Conservation (phyloP, 2,329 filamentous ascomycete genomes). For the Neonectria hederae region DNA sequence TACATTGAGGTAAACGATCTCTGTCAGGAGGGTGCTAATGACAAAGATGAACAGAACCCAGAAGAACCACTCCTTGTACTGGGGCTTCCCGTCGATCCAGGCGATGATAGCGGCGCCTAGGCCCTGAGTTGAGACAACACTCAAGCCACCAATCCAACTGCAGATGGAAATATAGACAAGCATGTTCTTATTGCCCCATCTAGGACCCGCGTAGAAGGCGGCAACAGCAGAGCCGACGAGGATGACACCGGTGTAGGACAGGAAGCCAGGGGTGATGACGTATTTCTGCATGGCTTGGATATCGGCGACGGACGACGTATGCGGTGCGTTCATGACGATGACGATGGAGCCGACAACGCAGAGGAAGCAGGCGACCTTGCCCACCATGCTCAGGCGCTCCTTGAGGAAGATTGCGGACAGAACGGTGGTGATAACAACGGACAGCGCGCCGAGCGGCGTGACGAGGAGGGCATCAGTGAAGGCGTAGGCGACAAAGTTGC, state of each 20-base stretch:
- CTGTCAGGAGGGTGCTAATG: slow-evolving; percentile 84
- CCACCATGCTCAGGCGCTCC: slow-evolving; percentile 92
- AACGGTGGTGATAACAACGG: slow-evolving; percentile 91
- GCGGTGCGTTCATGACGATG: slow-evolving; percentile 92
- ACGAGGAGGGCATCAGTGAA: slow-evolving; percentile 97
- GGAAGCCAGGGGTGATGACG: slow-evolving; percentile 86
- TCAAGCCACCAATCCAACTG: slow-evolving; percentile 92
- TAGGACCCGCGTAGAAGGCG: slow-evolving; percentile 82
- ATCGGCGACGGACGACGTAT: slow-evolving; percentile 82
- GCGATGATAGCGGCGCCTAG: slow-evolving; percentile 91
- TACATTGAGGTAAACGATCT: slow-evolving; percentile 96
- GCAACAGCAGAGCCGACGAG: slow-evolving; percentile 76
- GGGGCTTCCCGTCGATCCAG: slow-evolving; percentile 80
- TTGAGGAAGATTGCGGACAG: slow-evolving; percentile 95
- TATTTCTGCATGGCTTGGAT: slow-evolving; percentile 94
- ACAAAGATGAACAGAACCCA: slow-evolving; percentile 94
- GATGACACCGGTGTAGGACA: slow-evolving; percentile 85
- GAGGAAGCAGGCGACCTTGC: slow-evolving; percentile 94
- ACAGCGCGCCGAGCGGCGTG: slow-evolving; percentile 88
- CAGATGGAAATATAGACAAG: slow-evolving; percentile 97
- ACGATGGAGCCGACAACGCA: slow-evolving; percentile 94
- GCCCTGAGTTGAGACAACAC: slow-evolving; percentile 94
- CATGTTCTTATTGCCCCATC: slow-evolving; percentile 97
- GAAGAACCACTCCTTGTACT: slow-evolving; percentile 98
- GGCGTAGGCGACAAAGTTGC: slow-evolving; percentile 96